Evolutionary conservation across 2,329 filamentous ascomycete genomes (phyloP).

Genomic region (Arthrinium puccinioides): DNA sequence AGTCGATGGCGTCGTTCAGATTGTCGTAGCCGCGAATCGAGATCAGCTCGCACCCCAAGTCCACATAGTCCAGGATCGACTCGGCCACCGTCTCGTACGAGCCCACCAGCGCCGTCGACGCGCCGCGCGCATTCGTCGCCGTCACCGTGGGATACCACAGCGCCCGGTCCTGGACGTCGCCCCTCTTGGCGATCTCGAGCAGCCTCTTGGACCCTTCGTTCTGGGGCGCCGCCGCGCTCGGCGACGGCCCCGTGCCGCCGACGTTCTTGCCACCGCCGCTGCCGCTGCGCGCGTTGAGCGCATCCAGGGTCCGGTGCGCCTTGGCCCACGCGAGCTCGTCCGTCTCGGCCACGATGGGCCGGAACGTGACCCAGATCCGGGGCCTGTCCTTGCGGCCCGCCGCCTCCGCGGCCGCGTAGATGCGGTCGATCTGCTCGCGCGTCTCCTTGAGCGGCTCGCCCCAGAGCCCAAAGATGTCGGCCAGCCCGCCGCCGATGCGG

Average conservation of each 20-base stretch:
- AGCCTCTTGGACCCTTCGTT: constrained; percentile 53
- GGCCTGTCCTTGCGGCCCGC: constrained; percentile 48
- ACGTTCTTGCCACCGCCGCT: not conserved
- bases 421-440: constrained; percentile 53
- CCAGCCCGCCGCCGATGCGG: constrained; percentile 48
- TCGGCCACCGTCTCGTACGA: constrained; percentile 44
- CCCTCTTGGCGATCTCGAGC: constrained; percentile 46
- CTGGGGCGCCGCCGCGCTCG: constrained; percentile 33
- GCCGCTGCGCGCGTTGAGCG: constrained; percentile 26
- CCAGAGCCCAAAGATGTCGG: constrained; percentile 58
- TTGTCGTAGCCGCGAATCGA: constrained; percentile 57
- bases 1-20: constrained; percentile 51
- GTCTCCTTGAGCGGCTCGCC: constrained; percentile 58
- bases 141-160: constrained; percentile 59
- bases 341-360: constrained; percentile 53
- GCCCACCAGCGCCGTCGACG: constrained; percentile 51
- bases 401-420: constrained; percentile 51
- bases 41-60: constrained; percentile 48
- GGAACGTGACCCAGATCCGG: constrained; percentile 58
- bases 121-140: constrained; percentile 51
- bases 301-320: constrained; percentile 47
- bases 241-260: not conserved
- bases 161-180: constrained; percentile 52
- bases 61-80: constrained; percentile 49
- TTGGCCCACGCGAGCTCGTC: constrained; percentile 57